phyloP scores from a whole-genome alignment of 108 stramenopile genomes.

The Cyclotella baltica region DNA sequence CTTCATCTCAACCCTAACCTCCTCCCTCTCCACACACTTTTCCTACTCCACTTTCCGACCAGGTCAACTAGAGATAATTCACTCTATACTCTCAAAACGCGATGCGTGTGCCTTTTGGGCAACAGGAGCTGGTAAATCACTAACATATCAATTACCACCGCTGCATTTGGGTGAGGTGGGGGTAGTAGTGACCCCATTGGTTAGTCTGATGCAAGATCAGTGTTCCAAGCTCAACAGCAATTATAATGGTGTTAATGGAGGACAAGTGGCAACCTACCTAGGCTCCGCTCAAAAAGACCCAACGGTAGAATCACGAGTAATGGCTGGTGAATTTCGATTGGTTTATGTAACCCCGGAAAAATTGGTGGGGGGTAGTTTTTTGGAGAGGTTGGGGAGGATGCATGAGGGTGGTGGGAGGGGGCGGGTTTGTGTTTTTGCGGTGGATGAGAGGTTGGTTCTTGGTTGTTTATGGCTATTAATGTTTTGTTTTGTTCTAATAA shows the following conservation, averaged over 20 bases:
- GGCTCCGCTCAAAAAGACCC: conserved; percentile 71
- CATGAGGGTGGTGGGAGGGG: conserved; percentile 27
- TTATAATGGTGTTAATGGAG: conserved; percentile 26
- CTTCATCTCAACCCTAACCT: conserved; percentile 10
- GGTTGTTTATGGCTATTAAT: background rate
- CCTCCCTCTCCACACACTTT: conserved; percentile 50
- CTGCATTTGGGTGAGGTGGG: conserved; percentile 59
- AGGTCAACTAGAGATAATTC: conserved; percentile 44
- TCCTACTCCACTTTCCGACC: conserved; percentile 48
- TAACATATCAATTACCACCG: conserved; percentile 93
- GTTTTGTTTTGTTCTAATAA: background rate
- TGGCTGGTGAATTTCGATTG: conserved; percentile 71
- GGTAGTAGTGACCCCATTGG: conserved; percentile 75
- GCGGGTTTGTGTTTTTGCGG: conserved; percentile 76
- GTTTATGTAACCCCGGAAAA: conserved; percentile 96
- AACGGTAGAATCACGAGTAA: conserved; percentile 54
- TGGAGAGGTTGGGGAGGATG: conserved; percentile 58
- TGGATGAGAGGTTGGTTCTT: conserved; percentile 77
- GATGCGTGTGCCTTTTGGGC: conserved; percentile 90
- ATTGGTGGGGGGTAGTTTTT: conserved; percentile 48
- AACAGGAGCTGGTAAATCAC: conserved; percentile 92
- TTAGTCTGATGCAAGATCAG: conserved; percentile 96
- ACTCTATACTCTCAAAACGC: conserved; percentile 31
- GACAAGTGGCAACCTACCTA: conserved; percentile 60
- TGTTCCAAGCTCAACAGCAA: conserved; percentile 67